Evolutionary conservation across 2,329 filamentous ascomycete genomes (phyloP).

Genomic region (Nannizziopsis arthrosporioides): DNA sequence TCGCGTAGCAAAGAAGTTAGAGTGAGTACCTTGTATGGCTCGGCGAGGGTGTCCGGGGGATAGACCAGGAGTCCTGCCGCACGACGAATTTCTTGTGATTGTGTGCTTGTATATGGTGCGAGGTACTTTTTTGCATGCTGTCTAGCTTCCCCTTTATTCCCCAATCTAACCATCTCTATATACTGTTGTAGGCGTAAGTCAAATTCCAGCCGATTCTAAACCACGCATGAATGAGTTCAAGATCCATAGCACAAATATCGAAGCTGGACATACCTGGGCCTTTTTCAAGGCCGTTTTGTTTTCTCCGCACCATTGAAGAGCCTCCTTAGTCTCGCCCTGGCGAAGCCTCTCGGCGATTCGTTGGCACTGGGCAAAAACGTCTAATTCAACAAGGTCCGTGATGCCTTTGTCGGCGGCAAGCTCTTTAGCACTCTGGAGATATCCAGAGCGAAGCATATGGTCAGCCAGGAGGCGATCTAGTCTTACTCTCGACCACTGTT

Average conservation of each 20-base stretch:
- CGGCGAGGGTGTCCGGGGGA: conserved; percentile 47
- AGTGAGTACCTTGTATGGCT: conserved; percentile 46
- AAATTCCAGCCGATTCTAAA: conserved; percentile 72
- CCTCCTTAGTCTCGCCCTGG: conserved; percentile 60
- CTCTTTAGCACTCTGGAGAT: conserved; percentile 61
- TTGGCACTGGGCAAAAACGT: conserved; percentile 74
- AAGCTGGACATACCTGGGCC: conserved; percentile 50
- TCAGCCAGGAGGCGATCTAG: conserved; percentile 83
- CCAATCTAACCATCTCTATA: conserved; percentile 71
- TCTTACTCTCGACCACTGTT: conserved; percentile 71
- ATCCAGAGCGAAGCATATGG: conserved; percentile 76
- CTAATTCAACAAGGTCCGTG: conserved; percentile 71
- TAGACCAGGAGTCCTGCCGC: conserved; percentile 75
- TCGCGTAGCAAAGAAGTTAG: not conserved
- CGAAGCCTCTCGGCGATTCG: conserved; percentile 63
- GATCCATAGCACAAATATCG: not conserved
- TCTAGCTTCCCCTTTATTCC: conserved; percentile 58
- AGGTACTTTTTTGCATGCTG: conserved; percentile 73
- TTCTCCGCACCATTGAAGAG: conserved; percentile 79
- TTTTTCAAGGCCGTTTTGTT: conserved; percentile 89
- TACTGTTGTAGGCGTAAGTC: conserved; percentile 90
- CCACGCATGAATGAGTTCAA: not conserved
- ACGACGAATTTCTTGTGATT: conserved; percentile 55
- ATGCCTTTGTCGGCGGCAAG: conserved; percentile 67
- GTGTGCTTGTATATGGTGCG: conserved; percentile 55